Base-by-base conservation (phyloP, 106 monocot genomes). In the Platanthera zijinensis region DNA sequence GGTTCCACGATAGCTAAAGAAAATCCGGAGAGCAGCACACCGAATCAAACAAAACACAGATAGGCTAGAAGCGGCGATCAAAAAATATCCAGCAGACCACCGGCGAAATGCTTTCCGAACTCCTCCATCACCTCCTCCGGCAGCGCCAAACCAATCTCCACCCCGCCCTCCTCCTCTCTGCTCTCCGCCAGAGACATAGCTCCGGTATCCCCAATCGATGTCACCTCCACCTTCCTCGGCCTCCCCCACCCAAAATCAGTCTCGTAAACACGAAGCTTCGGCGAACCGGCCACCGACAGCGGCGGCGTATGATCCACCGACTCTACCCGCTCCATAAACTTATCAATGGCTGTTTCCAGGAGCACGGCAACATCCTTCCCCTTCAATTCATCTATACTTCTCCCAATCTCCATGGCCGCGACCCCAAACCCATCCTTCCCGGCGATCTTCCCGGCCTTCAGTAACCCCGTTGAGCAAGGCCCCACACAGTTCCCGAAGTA, bases 401-500 rank as follows among this genome's bases (percentile, higher is more conserved):
- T 48, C 5, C 75, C 28, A 4, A 80, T 69, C 22, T 52, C 68
- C 39, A 56, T 14, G 47, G 75, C 75, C 6, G 80, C 80, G 46
- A 46, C 0, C 3, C 8, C 46, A 13, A 80, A 8, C 12, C 80
- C 74, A 15, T 57, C 72, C 6, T 4, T 51, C 8, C 63, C 52
- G 13, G 46, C 15, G 0, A 86, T 5, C 1, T 83, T 75, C 1
- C 61, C 52, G 1, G 30, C 73, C 9, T 53, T 57, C 32, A 75
- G 39, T 39, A 39, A 68, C 61, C 56, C 59, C 14, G 71, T 74
- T 7, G 50, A 51, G 51, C 52, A 50, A 8, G 8, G 9, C 8
- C 80, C 70, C 21, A 86, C 7, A 32, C 83, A 86, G 63, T 83
- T 86, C 10, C 86, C 86, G 18, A 86, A 78, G 77, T 86, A 86